Conservation (phyloP, 805 yeast genomes). For the Yarrowia sp. region DNA sequence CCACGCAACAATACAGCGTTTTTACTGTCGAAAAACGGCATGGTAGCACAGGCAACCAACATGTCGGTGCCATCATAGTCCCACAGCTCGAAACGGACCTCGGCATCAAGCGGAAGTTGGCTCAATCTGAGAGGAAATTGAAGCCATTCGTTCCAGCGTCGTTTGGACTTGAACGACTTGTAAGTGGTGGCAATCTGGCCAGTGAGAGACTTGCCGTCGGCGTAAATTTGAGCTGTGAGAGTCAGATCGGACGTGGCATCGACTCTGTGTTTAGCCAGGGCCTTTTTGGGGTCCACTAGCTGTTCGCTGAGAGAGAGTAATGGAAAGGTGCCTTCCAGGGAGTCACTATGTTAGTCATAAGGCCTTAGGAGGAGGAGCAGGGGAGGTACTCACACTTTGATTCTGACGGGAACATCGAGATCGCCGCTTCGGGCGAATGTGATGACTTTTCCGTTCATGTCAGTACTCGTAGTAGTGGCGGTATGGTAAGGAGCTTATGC, state of each 20-base stretch:
- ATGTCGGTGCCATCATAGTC: constrained; percentile 58
- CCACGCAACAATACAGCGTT: constrained; percentile 32
- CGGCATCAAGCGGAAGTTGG: constrained; percentile 64
- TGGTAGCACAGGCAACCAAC: constrained; percentile 58
- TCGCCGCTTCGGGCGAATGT: constrained; percentile 59
- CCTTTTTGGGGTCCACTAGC: constrained; percentile 47
- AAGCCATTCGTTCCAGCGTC: constrained; percentile 70
- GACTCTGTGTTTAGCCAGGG: constrained; percentile 44
- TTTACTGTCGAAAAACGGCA: constrained; percentile 54
- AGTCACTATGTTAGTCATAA: constrained; percentile 33
- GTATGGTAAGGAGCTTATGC: not conserved
- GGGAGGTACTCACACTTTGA: constrained; percentile 42
- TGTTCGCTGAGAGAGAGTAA: constrained; percentile 46
- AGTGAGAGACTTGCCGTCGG: constrained; percentile 47
- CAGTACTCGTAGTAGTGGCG: no score
- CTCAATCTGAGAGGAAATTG: constrained; percentile 66
- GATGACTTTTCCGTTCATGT: constrained; percentile 43
- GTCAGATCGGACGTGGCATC: constrained; percentile 37
- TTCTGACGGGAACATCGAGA: constrained; percentile 46
- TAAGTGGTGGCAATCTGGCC: constrained; percentile 50
- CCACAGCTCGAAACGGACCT: constrained; percentile 59
- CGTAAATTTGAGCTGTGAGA: constrained; percentile 47
- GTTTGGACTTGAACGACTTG: constrained; percentile 44
- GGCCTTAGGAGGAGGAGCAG: no score
- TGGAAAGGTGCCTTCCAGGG: constrained; percentile 46